Evolutionary conservation across 2,329 filamentous ascomycete genomes (phyloP).

Genomic region (Beauveria rudraprayagi): DNA sequence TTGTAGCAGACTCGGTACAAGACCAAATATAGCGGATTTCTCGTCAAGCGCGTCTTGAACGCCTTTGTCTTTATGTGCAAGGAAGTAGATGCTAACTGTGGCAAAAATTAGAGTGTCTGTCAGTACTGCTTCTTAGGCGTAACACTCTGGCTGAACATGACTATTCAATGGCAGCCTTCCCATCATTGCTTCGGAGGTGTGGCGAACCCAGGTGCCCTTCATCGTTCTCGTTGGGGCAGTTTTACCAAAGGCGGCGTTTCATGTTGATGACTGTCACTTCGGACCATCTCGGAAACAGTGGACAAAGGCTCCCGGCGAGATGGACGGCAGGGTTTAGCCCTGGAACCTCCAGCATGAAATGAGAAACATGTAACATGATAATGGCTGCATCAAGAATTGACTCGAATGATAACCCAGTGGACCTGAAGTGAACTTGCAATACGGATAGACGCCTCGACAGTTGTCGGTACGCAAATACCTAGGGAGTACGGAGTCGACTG

Average conservation of each 20-base stretch:
- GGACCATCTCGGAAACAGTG: not conserved
- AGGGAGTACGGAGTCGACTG: too few relatives aligned
- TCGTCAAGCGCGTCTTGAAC: not conserved
- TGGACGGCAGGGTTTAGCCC: not conserved
- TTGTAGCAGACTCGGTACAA: not conserved
- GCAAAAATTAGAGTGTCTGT: too few relatives aligned
- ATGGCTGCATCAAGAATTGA: too few relatives aligned
- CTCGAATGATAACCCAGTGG: too few relatives aligned
- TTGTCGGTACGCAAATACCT: too few relatives aligned
- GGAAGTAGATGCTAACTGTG: too few relatives aligned
- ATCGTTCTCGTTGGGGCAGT: not conserved
- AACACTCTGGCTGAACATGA: too few relatives aligned
- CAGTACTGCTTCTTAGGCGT: too few relatives aligned
- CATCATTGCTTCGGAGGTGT: too few relatives aligned
- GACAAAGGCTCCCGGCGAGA: not conserved
- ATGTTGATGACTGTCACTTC: constrained; percentile 3
- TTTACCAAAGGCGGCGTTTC: not conserved
- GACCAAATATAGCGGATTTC: not conserved
- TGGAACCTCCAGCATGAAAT: not conserved
- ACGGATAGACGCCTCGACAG: too few relatives aligned
- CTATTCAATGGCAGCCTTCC: too few relatives aligned
- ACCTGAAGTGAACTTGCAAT: too few relatives aligned
- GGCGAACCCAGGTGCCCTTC: not conserved
- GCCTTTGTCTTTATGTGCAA: not conserved
- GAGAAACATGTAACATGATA: not conserved